A percentile compares a stretch with the other conserved stretches of the same genome.
Evolutionary conservation across 169 alveolate species (phyloP).

Genomic region (Theileria annulata): DNA sequence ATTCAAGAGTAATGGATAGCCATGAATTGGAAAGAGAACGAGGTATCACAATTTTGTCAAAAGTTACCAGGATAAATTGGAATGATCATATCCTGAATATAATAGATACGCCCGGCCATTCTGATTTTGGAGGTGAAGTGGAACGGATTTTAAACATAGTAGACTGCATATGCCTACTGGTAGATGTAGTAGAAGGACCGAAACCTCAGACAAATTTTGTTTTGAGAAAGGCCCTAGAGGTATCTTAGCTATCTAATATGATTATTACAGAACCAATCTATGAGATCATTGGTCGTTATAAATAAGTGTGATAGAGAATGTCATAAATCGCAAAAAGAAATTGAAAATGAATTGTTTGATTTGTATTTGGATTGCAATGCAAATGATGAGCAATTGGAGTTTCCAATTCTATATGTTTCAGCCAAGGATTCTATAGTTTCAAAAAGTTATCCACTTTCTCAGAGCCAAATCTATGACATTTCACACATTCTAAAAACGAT

Average conservation of each 20-base stretch:
- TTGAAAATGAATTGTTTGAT: slow-evolving; percentile 91
- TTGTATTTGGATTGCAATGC: slow-evolving; percentile 87
- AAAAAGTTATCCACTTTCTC: slow-evolving; percentile 39
- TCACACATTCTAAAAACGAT: slow-evolving; percentile 42
- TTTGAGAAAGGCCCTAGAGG: slow-evolving; percentile 74
- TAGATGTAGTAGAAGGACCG: slow-evolving; percentile 95
- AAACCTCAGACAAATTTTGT: slow-evolving; percentile 88
- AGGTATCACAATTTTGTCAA: slow-evolving; percentile 96
- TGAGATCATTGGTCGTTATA: slow-evolving; percentile 74
- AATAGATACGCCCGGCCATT: slow-evolving; percentile 92
- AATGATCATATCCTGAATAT: slow-evolving; percentile 81
- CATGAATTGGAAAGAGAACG: slow-evolving; percentile 93
- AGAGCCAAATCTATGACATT: slow-evolving; percentile 6
- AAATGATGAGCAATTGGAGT: slow-evolving; percentile 88
- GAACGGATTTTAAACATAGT: slow-evolving; percentile 94
- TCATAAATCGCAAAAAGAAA: slow-evolving; percentile 81
- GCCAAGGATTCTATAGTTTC: slow-evolving; percentile 86
- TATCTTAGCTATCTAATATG: slow-evolving; percentile 1
- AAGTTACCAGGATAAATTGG: slow-evolving; percentile 89
- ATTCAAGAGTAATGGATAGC: slow-evolving; percentile 85
- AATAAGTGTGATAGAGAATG: slow-evolving; percentile 78
- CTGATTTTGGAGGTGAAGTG: slow-evolving; percentile 98
- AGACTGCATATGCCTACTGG: slow-evolving; percentile 94
- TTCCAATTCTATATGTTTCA: slow-evolving; percentile 90
- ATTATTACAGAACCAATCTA: slow-evolving; percentile 62